Evolutionary conservation across 2,329 filamentous ascomycete genomes (phyloP).

Genomic region (Domatiomyces globalis): DNA sequence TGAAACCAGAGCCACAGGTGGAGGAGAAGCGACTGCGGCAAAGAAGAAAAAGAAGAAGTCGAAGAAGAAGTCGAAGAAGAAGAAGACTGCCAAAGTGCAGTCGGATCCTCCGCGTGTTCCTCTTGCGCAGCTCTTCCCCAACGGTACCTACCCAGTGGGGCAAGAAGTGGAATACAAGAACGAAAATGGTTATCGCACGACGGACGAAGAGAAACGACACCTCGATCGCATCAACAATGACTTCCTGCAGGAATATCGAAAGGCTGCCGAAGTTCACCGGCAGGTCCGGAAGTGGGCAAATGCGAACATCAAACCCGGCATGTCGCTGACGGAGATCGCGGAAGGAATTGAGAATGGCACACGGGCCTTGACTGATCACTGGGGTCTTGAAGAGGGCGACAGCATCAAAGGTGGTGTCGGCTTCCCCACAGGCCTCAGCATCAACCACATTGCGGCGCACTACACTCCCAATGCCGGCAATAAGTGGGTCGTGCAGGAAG

Average conservation of each 20-base stretch:
- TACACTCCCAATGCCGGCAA: constrained; percentile 80
- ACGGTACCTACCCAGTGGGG: constrained; percentile 58
- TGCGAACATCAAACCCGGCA: constrained; percentile 66
- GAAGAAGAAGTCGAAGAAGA: constrained; percentile 59
- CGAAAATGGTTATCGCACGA: constrained; percentile 67
- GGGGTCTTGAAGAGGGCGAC: constrained; percentile 64
- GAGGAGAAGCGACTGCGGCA: constrained; percentile 21
- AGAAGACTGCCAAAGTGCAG: constrained; percentile 48
- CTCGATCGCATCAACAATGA: constrained; percentile 67
- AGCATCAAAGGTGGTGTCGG: constrained; percentile 67
- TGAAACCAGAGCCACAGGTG: constrained; percentile 29
- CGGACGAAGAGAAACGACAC: constrained; percentile 70
- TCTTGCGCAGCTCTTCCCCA: constrained; percentile 59
- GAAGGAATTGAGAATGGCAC: constrained; percentile 79
- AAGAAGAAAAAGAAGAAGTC: constrained; percentile 75
- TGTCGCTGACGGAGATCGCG: constrained; percentile 66
- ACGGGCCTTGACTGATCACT: constrained; percentile 60
- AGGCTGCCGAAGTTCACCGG: constrained; percentile 77
- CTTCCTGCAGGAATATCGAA: constrained; percentile 66
- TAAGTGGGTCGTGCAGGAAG: constrained; percentile 52
- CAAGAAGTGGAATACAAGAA: constrained; percentile 64
- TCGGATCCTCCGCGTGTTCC: constrained; percentile 63
- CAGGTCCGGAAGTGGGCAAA: constrained; percentile 75
- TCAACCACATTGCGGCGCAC: constrained; percentile 76
- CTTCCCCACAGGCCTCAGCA: constrained; percentile 69